Conservation (phyloP, 2,329 filamentous ascomycete species). For the Furcasterigmium furcatum region DNA sequence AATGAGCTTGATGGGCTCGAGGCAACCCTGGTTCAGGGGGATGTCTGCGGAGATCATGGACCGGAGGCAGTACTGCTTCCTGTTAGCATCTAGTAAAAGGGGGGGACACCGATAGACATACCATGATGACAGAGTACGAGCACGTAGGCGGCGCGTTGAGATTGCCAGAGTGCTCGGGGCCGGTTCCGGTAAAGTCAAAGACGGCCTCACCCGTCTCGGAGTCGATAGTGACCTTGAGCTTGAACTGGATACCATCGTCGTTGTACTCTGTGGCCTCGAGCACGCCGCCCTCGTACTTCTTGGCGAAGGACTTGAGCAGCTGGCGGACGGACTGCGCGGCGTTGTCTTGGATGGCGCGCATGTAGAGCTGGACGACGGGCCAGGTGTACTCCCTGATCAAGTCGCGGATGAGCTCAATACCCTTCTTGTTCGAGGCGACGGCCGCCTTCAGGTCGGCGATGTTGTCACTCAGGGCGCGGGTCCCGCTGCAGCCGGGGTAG, state of each 20-base stretch:
- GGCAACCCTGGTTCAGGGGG: conserved; percentile 81
- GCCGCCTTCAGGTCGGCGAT: conserved; percentile 74
- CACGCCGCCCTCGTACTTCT: conserved; percentile 64
- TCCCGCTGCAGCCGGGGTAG: conserved; percentile 66
- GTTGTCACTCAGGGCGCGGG: conserved; percentile 70
- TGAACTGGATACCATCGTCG: conserved; percentile 52
- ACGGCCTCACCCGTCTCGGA: conserved; percentile 67
- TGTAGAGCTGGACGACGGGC: conserved; percentile 52
- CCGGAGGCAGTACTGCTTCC: conserved; percentile 64
- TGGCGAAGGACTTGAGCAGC: conserved; percentile 29
- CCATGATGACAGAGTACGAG: conserved; percentile 24
- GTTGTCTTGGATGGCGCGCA: conserved; percentile 11
- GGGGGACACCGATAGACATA: too few relatives aligned
- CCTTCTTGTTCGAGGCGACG: conserved; percentile 71
- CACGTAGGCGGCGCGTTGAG: conserved; percentile 25
- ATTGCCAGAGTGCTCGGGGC: conserved; percentile 42
- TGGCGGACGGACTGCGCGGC: conserved; percentile 10
- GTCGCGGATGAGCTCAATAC: conserved; percentile 69
- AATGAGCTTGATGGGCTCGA: conserved; percentile 70
- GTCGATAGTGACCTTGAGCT: conserved; percentile 38
- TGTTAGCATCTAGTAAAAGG: background rate
- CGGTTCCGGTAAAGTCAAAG: conserved; percentile 48
- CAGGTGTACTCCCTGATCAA: conserved; percentile 78
- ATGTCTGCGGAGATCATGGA: conserved; percentile 80
- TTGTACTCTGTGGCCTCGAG: conserved; percentile 70